Conservation (phyloP, 305 asterid genomes). For the Fraxinus angustifolia region DNA sequence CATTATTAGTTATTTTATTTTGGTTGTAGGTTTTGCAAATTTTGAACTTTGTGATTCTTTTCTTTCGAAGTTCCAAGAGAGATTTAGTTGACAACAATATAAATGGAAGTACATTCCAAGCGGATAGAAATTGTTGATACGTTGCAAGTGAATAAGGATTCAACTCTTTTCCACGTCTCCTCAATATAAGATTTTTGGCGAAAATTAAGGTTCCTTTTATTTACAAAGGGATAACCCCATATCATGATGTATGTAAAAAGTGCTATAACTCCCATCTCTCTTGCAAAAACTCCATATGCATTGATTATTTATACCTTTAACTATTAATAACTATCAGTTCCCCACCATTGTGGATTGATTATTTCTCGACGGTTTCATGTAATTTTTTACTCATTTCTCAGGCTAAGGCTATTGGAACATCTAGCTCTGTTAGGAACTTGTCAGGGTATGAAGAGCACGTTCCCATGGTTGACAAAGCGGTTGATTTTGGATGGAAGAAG, state of each 20-base stretch:
- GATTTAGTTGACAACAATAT: neutral
- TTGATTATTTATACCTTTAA: neutral
- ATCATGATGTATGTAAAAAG: neutral
- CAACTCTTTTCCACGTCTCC: neutral
- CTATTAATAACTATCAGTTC: neutral
- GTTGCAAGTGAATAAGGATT: neutral
- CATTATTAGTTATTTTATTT: slow-evolving; percentile 2
- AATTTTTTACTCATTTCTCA: slow-evolving; percentile 31
- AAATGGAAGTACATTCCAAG: neutral
- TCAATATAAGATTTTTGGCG: neutral
- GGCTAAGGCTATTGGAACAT: slow-evolving; percentile 75
- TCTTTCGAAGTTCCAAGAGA: neutral
- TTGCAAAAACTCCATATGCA: neutral
- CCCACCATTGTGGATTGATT: neutral
- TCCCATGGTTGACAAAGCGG: slow-evolving; percentile 99
- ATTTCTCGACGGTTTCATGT: slow-evolving; percentile 7
- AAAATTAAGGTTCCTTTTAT: neutral
- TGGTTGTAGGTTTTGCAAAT: slow-evolving; percentile 14
- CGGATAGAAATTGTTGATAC: neutral
- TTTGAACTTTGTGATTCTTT: neutral
- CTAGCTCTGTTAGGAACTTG: slow-evolving; percentile 50
- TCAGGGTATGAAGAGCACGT: slow-evolving; percentile 88
- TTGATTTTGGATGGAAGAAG: slow-evolving; percentile 87
- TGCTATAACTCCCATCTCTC: neutral
- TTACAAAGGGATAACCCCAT: neutral